Evolutionary conservation across 1,284 basidiomycete genomes (phyloP), one percentile per base, ranked within the genome.

Genomic region (Salmacisia buchloeana): DNA sequence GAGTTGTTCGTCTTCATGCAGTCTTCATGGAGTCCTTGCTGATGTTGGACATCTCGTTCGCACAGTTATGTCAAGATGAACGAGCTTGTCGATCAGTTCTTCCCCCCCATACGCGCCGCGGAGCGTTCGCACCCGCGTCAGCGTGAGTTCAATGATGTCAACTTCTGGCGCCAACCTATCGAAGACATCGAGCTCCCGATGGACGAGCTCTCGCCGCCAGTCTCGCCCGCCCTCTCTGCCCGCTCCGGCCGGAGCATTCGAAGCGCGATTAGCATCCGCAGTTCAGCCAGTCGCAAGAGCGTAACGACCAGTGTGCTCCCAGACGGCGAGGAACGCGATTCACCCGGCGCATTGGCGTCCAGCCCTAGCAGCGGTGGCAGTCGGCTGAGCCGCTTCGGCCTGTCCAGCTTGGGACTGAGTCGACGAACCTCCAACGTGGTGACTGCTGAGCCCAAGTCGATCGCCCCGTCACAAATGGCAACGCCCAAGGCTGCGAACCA

Each of bases 1-100:
- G 75, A 74, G 89, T 85, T 63, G 21, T 21, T 29, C 46, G 59
- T 81, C 80, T 36, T 41, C 62, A 64, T 52, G 66, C 61, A 38
- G 10, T 12, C 31, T n/a, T 18, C 3, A 54, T 62, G 15, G 3
- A 45, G 39, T 23, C 58, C 15, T 15, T 21, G 13, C 7, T 33
- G 34, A 43, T n/a, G 4, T 54, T 29, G 27, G 59, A 38, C n/a
- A 34, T 60, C 18, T 65, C 46, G 29, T 45, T 45, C 5, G 31
- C 7, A 15, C 64, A 89, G 89, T 58, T 93, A 94, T 80, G 94
- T 93, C 69, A 89, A 92, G 80, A 97, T 94, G 92, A 97, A 94
- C 18, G 94, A 98, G 80, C 85, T 98, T 15, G 96, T 99, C 34
- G 94, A 99, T 82, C 94, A 97, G 80, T 94, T 97, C 88, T 99